Evolutionary conservation across 305 asterid genomes (phyloP).

Genomic region (Solanum aculeatissimum): DNA sequence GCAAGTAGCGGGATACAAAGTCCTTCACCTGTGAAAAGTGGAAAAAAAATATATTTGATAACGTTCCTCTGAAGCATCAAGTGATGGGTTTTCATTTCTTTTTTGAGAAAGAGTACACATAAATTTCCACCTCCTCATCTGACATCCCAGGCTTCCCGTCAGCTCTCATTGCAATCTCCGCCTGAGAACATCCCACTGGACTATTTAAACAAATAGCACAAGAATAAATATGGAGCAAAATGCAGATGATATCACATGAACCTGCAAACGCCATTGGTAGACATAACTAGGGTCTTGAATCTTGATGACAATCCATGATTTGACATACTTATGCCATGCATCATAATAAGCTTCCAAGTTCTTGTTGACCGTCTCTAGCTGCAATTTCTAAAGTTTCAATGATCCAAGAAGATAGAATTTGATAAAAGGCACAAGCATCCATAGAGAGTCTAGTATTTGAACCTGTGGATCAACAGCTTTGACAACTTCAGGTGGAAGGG

Average conservation of each 20-base stretch:
- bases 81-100: background rate
- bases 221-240: background rate
- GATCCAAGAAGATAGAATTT: background rate
- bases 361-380: slow-evolving; percentile 77
- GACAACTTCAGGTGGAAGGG: slow-evolving; percentile 56
- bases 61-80: background rate
- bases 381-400: slow-evolving; percentile 2
- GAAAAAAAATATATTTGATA: background rate
- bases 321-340: slow-evolving; percentile 84
- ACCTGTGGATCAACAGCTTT: slow-evolving; percentile 94
- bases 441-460: slow-evolving; percentile 1
- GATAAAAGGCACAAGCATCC: background rate
- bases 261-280: slow-evolving; percentile 91
- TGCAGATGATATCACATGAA: slow-evolving; percentile 10
- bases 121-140: slow-evolving; percentile 62
- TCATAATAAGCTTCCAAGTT: slow-evolving; percentile 72
- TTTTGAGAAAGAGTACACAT: background rate
- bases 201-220: slow-evolving; percentile 2
- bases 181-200: slow-evolving; percentile 33
- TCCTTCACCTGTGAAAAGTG: slow-evolving; percentile 51
- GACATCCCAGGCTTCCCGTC: slow-evolving; percentile 84
- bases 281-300: slow-evolving; percentile 80
- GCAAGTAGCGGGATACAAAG: slow-evolving; percentile 87
- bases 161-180: slow-evolving; percentile 84
- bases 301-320: slow-evolving; percentile 90